Percentiles rank a stretch among this genome's conserved stretches.
These are phyloP conservation scores for Arachis stenosperma DNA, from an alignment of 306 rosid species.

Conservation along the genomic window DNA sequence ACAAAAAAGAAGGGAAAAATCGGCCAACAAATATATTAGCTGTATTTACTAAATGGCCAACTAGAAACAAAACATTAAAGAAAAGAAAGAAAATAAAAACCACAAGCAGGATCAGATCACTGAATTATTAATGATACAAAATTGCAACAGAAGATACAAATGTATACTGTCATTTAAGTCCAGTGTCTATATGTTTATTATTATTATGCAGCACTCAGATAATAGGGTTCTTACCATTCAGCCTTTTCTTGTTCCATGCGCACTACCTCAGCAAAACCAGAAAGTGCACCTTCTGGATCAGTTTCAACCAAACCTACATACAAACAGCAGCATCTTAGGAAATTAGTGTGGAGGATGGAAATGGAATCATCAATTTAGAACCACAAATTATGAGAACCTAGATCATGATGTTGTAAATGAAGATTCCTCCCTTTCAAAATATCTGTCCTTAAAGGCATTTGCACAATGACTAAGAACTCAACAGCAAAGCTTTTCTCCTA, in stretches of 20 bases:
- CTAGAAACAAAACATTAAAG: slow-evolving; percentile 4
- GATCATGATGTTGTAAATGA: slow-evolving; percentile 14
- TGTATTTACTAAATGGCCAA: slow-evolving; percentile 19
- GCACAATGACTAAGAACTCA: background rate
- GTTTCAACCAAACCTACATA: slow-evolving; percentile 83
- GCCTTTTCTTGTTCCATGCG: slow-evolving; percentile 94
- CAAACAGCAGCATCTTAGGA: slow-evolving; percentile 16
- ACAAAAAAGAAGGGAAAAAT: slow-evolving; percentile 5
- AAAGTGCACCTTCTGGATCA: slow-evolving; percentile 89
- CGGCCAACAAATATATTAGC: slow-evolving; percentile 17
- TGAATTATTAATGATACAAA: slow-evolving; percentile 26
- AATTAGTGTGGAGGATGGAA: slow-evolving; percentile 7
- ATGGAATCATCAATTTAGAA: slow-evolving; percentile 17
- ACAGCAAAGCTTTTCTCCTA: too few relatives aligned
- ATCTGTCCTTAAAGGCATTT: background rate
- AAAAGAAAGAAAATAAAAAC: background rate
- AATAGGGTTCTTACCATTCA: slow-evolving; percentile 67
- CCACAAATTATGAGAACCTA: slow-evolving; percentile 22
- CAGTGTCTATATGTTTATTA: background rate
- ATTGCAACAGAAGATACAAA: slow-evolving; percentile 4
- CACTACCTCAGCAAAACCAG: slow-evolving; percentile 89
- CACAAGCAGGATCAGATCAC: slow-evolving; percentile 1
- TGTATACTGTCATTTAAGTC: background rate
- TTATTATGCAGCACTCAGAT: slow-evolving; percentile 7
- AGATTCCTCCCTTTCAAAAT: background rate